phyloP scores from a whole-genome alignment of 495 filamentous ascomycete species.

The Lentithecium fluviatile region DNA sequence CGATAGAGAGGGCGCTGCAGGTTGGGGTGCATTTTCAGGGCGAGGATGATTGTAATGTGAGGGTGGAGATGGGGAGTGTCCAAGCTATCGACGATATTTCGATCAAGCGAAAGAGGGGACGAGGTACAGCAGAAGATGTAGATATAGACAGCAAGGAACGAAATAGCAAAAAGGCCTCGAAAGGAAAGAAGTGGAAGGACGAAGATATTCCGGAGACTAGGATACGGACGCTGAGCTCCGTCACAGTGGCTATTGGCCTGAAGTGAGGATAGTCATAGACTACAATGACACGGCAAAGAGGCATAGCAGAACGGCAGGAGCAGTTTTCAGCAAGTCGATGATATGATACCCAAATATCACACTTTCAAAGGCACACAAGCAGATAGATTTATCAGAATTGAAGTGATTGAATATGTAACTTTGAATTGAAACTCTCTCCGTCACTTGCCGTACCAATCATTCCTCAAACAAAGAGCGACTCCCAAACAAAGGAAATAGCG shows the following conservation, averaged over 20 bases:
- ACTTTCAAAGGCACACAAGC: too few species aligned
- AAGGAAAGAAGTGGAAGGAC: slow-evolving; percentile 47
- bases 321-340: neutral
- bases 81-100: slow-evolving; percentile 46
- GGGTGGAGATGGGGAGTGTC: slow-evolving; percentile 43
- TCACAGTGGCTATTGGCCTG: slow-evolving; percentile 64
- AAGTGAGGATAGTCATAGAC: slow-evolving; percentile 29
- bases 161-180: slow-evolving; percentile 22
- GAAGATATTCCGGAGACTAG: slow-evolving; percentile 60
- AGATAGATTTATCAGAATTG: too few species aligned
- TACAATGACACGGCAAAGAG: neutral
- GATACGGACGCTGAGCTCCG: slow-evolving; percentile 63
- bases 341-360: too few species aligned
- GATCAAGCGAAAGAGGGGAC: slow-evolving; percentile 21
- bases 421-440: slow-evolving; percentile 22
- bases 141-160: slow-evolving; percentile 24
- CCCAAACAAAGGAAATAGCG: neutral
- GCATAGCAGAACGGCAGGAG: neutral
- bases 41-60: slow-evolving; percentile 40
- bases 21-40: slow-evolving; percentile 46
- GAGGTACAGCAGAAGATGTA: slow-evolving; percentile 38
- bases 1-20: slow-evolving; percentile 67
- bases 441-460: neutral
- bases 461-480: neutral
- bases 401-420: slow-evolving; percentile 33